Evolutionary conservation across 2,329 filamentous ascomycete species (phyloP).

Genomic region (Cladosporium velox): DNA sequence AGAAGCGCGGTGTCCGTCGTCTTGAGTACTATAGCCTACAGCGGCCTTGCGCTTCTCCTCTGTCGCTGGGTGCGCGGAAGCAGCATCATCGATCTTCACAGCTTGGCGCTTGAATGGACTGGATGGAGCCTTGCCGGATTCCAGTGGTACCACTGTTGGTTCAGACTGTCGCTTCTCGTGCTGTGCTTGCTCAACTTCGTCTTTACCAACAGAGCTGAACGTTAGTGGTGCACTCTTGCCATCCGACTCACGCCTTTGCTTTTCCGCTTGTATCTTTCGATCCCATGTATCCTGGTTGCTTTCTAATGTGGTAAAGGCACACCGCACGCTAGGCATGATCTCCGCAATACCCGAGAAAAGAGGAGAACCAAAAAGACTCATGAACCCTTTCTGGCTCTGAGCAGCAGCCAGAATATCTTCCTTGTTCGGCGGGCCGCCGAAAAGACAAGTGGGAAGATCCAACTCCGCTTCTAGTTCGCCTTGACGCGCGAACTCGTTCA

Average conservation of each 20-base stretch:
- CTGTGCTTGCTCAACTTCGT: slow-evolving; percentile 37
- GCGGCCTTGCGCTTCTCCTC: slow-evolving; percentile 31
- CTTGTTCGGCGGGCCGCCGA: slow-evolving; percentile 74
- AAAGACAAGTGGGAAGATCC: slow-evolving; percentile 82
- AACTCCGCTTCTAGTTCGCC: slow-evolving; percentile 88
- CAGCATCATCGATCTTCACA: slow-evolving; percentile 20
- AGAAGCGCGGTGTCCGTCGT: slow-evolving; percentile 32
- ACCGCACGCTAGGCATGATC: slow-evolving; percentile 80
- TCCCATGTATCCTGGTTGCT: slow-evolving; percentile 76
- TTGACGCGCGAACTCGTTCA: slow-evolving; percentile 92
- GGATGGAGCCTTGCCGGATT: slow-evolving; percentile 27
- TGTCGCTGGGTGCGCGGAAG: slow-evolving; percentile 29
- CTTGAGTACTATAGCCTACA: slow-evolving; percentile 24
- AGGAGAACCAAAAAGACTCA: slow-evolving; percentile 92
- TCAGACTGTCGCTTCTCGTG: slow-evolving; percentile 35
- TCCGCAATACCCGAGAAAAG: slow-evolving; percentile 87
- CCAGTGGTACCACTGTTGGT: slow-evolving; percentile 28
- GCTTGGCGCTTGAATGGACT: slow-evolving; percentile 28
- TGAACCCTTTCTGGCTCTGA: slow-evolving; percentile 90
- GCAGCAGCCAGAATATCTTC: slow-evolving; percentile 81
- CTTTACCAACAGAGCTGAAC: slow-evolving; percentile 34
- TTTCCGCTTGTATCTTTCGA: slow-evolving; percentile 64
- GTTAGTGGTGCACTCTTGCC: slow-evolving; percentile 35
- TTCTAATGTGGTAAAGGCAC: slow-evolving; percentile 79
- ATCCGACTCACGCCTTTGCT: slow-evolving; percentile 46